These are phyloP conservation scores for Rhododendron molle DNA, from an alignment of 148 eudicot genomes.

Conservation along the genomic window DNA sequence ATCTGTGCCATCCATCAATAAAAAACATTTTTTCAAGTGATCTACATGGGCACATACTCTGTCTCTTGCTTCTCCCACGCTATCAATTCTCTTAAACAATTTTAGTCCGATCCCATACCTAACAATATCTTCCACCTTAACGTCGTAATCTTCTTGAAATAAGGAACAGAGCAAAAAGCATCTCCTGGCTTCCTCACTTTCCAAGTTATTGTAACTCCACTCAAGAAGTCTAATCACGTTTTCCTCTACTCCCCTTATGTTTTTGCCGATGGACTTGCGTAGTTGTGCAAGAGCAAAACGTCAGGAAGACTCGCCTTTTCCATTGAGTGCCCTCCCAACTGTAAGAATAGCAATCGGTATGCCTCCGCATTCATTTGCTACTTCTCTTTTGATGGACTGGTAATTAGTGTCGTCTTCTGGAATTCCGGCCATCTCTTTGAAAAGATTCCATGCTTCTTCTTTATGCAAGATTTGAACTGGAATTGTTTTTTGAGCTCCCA, in stretches of 20 bases:
- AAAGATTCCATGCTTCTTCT: neutral
- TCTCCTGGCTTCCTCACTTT: neutral
- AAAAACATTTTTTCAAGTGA: neutral
- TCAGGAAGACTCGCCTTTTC: neutral
- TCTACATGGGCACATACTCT: neutral
- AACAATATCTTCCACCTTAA: neutral
- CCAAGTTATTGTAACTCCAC: neutral
- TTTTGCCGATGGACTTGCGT: neutral
- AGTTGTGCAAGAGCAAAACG: neutral
- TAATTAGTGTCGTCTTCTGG: too few relatives aligned
- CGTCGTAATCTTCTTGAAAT: slow-evolving; percentile 6
- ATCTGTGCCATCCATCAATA: neutral
- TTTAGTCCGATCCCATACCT: neutral
- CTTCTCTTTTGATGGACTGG: neutral
- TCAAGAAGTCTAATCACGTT: neutral
- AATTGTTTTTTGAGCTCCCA: neutral
- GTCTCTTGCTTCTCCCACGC: neutral
- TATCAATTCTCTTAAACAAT: neutral
- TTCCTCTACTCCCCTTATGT: neutral
- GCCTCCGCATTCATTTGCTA: slow-evolving; percentile 13
- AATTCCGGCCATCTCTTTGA: too few relatives aligned
- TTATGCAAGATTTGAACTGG: neutral
- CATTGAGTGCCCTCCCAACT: neutral
- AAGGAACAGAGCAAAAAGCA: slow-evolving; percentile 2
- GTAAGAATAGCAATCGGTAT: slow-evolving; percentile 8